A percentile compares a stretch with the other conserved stretches of the same genome.
Evolutionary conservation across 768 basidiomycete genomes (phyloP).

Genomic region (Boletus reticuloceps): DNA sequence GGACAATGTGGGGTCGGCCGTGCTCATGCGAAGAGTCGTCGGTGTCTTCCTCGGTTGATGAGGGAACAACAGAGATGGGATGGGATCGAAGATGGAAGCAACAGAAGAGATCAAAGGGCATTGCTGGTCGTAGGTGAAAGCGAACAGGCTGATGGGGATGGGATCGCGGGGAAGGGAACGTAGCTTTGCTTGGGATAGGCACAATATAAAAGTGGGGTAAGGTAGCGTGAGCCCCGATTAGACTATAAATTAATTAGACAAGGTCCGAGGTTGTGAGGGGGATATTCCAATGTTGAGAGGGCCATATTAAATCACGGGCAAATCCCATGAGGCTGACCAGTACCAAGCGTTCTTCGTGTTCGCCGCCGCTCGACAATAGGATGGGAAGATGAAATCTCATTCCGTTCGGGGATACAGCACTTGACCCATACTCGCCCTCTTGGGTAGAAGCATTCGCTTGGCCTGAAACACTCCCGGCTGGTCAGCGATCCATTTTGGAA

Average conservation of each 20-base stretch:
- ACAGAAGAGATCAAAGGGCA: conserved; percentile 21
- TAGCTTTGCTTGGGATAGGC: not conserved
- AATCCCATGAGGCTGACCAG: conserved; percentile 21
- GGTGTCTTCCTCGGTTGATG: conserved; percentile 20
- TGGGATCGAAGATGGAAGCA: conserved; percentile 20
- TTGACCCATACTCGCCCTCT: no score
- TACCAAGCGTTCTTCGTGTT: no score
- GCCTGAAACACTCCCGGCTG: no score
- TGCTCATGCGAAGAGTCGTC: conserved; percentile 22
- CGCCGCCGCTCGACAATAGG: no score
- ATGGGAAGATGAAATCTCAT: not conserved
- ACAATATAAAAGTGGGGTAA: conserved; percentile 5
- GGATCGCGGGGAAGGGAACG: not conserved
- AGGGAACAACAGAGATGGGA: not conserved
- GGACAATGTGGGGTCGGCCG: conserved; percentile 1
- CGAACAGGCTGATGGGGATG: not conserved
- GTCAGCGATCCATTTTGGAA: not conserved
- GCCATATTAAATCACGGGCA: conserved; percentile 3
- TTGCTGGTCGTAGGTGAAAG: not conserved
- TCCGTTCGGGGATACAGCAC: not conserved
- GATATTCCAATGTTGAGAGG: not conserved
- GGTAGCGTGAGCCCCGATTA: conserved; percentile 6
- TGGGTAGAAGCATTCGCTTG: no score
- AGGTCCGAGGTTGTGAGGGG: not conserved
- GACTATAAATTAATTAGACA: not conserved